Evolutionary conservation across 208 protist genomes (phyloP).

Genomic region (Vickermania spadyakhi): DNA sequence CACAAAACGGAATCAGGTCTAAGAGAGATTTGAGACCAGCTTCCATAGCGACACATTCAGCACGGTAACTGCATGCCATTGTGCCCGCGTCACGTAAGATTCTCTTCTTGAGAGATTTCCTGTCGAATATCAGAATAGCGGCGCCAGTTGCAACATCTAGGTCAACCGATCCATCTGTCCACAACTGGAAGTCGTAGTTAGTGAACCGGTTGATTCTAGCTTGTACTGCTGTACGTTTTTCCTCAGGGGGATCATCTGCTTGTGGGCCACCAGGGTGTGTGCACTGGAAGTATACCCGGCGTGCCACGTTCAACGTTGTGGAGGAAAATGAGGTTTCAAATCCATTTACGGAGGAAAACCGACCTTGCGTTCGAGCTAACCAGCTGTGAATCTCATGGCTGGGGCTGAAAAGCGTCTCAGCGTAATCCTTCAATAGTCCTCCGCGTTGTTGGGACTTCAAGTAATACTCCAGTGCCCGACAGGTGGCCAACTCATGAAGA

Average conservation of each 20-base stretch:
- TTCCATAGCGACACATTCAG: constrained; percentile 12
- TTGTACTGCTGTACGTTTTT: not conserved
- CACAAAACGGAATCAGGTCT: not conserved
- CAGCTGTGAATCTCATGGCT: not conserved
- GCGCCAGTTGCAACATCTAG: constrained; percentile 9
- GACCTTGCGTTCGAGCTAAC: not conserved
- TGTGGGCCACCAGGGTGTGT: not conserved
- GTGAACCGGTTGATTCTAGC: not conserved
- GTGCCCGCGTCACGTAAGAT: constrained; percentile 1
- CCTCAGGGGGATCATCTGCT: not conserved
- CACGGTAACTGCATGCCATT: constrained; percentile 12
- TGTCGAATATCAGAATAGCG: constrained; percentile 7
- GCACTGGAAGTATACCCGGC: not conserved
- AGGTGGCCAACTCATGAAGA: not conserved
- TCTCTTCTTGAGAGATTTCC: not conserved
- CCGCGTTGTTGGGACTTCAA: not conserved
- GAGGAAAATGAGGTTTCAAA: not conserved
- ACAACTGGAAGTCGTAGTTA: constrained; percentile 13
- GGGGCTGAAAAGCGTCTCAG: not conserved
- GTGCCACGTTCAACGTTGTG: not conserved
- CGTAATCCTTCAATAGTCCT: not conserved
- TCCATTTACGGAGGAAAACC: not conserved
- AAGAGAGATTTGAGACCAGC: constrained; percentile 1
- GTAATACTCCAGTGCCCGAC: not conserved
- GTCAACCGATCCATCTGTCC: constrained; percentile 11